These are phyloP conservation scores for Phaeodactylum tricornutum DNA, from an alignment of 108 stramenopile species.

Conservation along the genomic window DNA sequence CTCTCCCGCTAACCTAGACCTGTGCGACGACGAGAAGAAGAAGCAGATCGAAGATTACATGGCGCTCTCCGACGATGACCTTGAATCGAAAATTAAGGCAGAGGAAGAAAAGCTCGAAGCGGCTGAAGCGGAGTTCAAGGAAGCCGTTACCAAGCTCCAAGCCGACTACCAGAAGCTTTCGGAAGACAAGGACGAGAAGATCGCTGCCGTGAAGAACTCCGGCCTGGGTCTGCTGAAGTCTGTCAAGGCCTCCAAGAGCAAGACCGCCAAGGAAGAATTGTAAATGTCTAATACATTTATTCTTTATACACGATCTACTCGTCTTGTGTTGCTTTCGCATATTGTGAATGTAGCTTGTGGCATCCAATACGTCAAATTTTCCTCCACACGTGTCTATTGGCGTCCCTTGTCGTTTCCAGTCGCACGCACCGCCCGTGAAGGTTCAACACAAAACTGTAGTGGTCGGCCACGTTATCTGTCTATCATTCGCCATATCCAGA, in stretches of 20 bases:
- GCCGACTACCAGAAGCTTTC: slow-evolving; percentile 39
- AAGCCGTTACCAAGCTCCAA: slow-evolving; percentile 52
- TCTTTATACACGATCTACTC: too few relatives aligned
- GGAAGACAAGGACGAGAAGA: slow-evolving; percentile 57
- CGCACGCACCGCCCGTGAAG: too few relatives aligned
- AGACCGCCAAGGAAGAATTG: slow-evolving; percentile 44
- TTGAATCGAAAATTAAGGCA: slow-evolving; percentile 30
- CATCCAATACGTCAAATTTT: too few relatives aligned
- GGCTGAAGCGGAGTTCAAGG: slow-evolving; percentile 48
- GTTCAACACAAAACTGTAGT: too few relatives aligned
- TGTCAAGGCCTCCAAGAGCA: slow-evolving; percentile 54
- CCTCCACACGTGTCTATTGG: too few relatives aligned
- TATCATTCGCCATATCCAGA: too few relatives aligned
- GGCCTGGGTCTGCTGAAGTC: slow-evolving; percentile 85
- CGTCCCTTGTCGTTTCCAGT: too few relatives aligned
- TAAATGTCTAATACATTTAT: too few relatives aligned
- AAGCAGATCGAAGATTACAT: slow-evolving; percentile 41
- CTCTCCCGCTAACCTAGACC: slow-evolving; percentile 42
- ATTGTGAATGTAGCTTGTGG: too few relatives aligned
- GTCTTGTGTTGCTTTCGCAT: too few relatives aligned
- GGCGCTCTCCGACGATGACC: slow-evolving; percentile 32
- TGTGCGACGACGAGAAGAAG: slow-evolving; percentile 65
- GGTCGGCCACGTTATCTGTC: too few relatives aligned
- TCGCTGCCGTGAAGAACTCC: slow-evolving; percentile 68
- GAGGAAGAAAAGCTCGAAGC: slow-evolving; percentile 55